Percentiles rank a stretch among this genome's conserved stretches.
phyloP scores from a whole-genome alignment of 2,329 filamentous ascomycete species.

The Verticillium isaacii region DNA sequence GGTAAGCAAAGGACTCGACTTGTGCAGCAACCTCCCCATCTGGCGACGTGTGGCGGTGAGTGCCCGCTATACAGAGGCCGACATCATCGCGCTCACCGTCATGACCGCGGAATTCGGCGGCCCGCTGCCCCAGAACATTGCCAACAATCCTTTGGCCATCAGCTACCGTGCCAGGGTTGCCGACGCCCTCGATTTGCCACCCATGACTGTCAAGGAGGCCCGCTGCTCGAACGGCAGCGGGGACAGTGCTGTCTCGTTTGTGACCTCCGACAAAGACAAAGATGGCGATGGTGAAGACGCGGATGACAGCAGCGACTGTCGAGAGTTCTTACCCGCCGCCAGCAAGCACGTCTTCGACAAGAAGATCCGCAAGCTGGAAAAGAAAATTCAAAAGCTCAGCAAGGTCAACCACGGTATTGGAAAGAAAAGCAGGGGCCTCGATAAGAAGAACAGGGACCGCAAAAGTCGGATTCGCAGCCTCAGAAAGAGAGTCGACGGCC shows the following conservation, averaged over 20 bases:
- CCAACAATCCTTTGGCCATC: neutral
- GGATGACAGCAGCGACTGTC: too few relatives aligned
- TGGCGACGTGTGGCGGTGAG: neutral
- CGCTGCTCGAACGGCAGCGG: too few relatives aligned
- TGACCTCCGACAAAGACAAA: too few relatives aligned
- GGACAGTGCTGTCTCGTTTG: too few relatives aligned
- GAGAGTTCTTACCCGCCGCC: too few relatives aligned
- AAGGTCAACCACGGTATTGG: neutral
- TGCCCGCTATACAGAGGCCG: neutral
- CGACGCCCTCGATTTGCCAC: neutral
- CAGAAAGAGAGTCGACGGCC: neutral
- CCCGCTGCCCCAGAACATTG: neutral
- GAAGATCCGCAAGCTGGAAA: too few relatives aligned
- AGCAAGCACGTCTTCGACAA: too few relatives aligned
- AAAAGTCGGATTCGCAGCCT: neutral
- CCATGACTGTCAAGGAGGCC: neutral
- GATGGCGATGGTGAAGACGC: too few relatives aligned
- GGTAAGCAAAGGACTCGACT: neutral
- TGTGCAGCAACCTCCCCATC: neutral
- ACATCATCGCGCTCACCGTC: neutral
- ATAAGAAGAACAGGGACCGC: neutral
- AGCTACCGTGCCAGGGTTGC: neutral
- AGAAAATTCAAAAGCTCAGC: neutral
- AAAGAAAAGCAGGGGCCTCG: neutral
- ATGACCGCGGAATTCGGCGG: neutral